Percentiles rank a stretch among this genome's conserved stretches.
Conservation (phyloP, 805 yeast species). For the Lipomyces sp. region DNA sequence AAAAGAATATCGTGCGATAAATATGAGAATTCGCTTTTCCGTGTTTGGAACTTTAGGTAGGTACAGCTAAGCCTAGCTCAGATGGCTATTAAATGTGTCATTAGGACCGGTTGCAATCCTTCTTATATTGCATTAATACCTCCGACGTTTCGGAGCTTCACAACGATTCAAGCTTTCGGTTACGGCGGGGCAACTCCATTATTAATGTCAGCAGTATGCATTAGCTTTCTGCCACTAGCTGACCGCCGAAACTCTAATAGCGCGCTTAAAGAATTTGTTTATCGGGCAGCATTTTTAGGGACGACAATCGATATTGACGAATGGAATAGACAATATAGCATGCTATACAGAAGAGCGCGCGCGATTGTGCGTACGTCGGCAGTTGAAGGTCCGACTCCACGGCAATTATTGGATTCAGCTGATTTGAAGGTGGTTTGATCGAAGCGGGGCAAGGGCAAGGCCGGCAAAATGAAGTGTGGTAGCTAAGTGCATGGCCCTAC, state of each 20-base stretch:
- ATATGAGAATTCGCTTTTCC: too few species aligned
- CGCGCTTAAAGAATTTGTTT: too few species aligned
- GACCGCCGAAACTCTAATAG: not conserved
- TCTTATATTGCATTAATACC: not conserved
- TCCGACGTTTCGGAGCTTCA: too few species aligned
- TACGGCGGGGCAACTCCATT: not conserved
- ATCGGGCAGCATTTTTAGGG: too few species aligned
- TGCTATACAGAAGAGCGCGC: too few species aligned
- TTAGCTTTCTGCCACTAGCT: constrained; percentile 4
- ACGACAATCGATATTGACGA: constrained; percentile 4
- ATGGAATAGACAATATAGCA: not conserved
- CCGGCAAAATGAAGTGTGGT: not conserved
- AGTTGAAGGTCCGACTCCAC: not conserved
- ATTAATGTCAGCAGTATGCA: constrained; percentile 8
- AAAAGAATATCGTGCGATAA: not conserved
- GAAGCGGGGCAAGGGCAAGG: not conserved
- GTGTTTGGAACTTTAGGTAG: too few species aligned
- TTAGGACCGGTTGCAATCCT: not conserved
- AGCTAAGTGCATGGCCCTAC: not conserved
- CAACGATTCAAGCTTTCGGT: not conserved
- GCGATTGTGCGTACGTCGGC: too few species aligned
- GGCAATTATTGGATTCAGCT: not conserved
- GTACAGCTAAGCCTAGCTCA: not conserved
- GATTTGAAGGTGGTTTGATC: not conserved
- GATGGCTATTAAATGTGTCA: not conserved